Evolutionary conservation across 2,329 filamentous ascomycete species (phyloP).

Genomic region (Colletotrichum sidae): DNA sequence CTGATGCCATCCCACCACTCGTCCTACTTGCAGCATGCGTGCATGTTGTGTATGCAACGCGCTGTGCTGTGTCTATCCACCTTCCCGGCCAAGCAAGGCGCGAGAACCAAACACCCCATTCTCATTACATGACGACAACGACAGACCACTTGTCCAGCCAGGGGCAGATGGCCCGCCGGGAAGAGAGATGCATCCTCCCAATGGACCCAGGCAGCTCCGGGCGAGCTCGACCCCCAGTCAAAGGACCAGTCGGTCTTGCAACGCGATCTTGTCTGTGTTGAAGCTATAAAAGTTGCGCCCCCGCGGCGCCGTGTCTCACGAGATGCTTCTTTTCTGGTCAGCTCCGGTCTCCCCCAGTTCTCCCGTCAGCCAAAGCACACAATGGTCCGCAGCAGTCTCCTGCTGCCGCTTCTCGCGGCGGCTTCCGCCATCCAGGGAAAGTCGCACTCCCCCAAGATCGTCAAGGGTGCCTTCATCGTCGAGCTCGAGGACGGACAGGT

Average conservation of each 20-base stretch:
- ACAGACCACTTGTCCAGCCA: constrained; percentile 2
- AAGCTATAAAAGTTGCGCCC: constrained; percentile 30
- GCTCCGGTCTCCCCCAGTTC: constrained; percentile 31
- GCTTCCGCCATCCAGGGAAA: constrained; percentile 45
- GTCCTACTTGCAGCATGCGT: neutral
- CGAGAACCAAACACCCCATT: neutral
- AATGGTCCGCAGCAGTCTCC: constrained; percentile 51
- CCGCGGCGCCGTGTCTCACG: neutral
- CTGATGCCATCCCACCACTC: too few relatives aligned
- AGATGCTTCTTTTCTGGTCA: constrained; percentile 1
- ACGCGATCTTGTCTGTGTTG: constrained; percentile 5
- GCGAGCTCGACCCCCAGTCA: neutral
- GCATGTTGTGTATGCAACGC: neutral
- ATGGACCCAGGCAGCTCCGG: neutral
- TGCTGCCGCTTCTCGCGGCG: constrained; percentile 51
- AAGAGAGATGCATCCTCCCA: neutral
- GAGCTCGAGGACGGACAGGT: constrained; percentile 64
- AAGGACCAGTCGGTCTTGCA: neutral
- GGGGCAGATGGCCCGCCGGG: too few relatives aligned
- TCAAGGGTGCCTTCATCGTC: constrained; percentile 64
- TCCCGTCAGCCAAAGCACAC: constrained; percentile 38
- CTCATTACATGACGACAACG: constrained; percentile 24
- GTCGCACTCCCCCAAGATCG: constrained; percentile 41
- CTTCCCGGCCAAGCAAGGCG: constrained; percentile 31
- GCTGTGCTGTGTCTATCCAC: constrained; percentile 12